A percentile compares a stretch with the other conserved stretches of the same genome.
Evolutionary conservation across 2,329 filamentous ascomycete genomes (phyloP).

Genomic region (Thielaviopsis musarum): DNA sequence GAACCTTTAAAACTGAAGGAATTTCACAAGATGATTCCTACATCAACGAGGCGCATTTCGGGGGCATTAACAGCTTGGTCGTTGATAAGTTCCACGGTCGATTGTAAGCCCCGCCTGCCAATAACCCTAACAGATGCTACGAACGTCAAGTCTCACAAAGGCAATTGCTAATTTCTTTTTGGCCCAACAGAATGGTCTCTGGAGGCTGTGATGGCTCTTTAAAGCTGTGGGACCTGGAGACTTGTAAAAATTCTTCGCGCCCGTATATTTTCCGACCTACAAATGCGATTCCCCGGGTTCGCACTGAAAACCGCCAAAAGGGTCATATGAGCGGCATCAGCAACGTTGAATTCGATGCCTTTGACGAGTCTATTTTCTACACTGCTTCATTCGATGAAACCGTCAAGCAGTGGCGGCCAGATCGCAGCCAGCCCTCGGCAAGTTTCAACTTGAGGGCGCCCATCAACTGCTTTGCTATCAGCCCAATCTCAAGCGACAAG

Average conservation of each 20-base stretch:
- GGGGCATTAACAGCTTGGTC: constrained; percentile 63
- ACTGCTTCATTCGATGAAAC: constrained; percentile 65
- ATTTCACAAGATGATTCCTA: background rate
- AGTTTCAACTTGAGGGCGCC: constrained; percentile 52
- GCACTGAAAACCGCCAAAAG: constrained; percentile 15
- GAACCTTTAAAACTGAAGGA: constrained; percentile 17
- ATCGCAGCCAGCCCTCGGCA: constrained; percentile 41
- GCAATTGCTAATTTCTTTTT: background rate
- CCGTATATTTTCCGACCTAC: constrained; percentile 37
- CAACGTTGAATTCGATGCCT: constrained; percentile 61
- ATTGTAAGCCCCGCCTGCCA: constrained; percentile 31
- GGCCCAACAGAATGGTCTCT: constrained; percentile 48
- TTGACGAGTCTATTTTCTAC: constrained; percentile 59
- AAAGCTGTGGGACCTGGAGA: constrained; percentile 74
- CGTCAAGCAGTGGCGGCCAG: constrained; percentile 57
- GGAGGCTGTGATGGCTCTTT: constrained; percentile 75
- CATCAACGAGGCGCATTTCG: constrained; percentile 44
- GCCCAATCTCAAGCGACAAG: constrained; percentile 52
- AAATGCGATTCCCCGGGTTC: constrained; percentile 30
- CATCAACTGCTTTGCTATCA: constrained; percentile 63
- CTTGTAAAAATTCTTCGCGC: constrained; percentile 27
- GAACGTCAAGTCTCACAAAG: background rate
- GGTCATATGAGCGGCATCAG: constrained; percentile 57
- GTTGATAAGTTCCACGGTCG: constrained; percentile 70
- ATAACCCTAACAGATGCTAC: background rate